A percentile compares a stretch with the other conserved stretches of the same genome.
Conservation (phyloP, 495 filamentous ascomycete genomes). For the Podospora conica region DNA sequence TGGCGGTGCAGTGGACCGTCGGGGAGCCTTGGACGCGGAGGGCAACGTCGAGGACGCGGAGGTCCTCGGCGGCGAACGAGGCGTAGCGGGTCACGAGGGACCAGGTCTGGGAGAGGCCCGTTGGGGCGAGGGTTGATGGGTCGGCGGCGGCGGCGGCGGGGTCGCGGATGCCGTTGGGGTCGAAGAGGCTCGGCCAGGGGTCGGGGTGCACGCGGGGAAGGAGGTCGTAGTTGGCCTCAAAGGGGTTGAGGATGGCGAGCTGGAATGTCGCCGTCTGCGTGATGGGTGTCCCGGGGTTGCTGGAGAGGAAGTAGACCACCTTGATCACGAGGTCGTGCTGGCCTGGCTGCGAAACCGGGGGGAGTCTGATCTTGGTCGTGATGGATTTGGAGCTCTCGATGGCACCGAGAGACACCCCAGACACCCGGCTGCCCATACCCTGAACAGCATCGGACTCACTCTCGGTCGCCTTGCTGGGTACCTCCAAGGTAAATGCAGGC, state of each 20-base stretch:
- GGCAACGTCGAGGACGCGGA: constrained; percentile 60
- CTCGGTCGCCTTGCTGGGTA: constrained; percentile 28
- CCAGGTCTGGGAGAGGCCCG: constrained; percentile 78
- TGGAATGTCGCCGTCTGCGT: constrained; percentile 60
- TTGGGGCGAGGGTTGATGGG: constrained; percentile 13
- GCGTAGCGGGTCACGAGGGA: constrained; percentile 62
- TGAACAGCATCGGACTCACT: constrained; percentile 15
- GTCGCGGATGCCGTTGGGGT: constrained; percentile 37
- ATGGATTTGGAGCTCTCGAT: constrained; percentile 48
- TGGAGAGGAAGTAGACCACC: constrained; percentile 67
- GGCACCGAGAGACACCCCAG: constrained; percentile 30
- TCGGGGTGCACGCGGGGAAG: constrained; percentile 67
- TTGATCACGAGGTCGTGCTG: constrained; percentile 66
- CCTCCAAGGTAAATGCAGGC: constrained; percentile 42
- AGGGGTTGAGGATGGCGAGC: constrained; percentile 69
- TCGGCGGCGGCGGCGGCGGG: constrained; percentile 2
- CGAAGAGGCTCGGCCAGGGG: constrained; percentile 83
- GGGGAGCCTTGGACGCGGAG: constrained; percentile 49
- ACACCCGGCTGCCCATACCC: constrained; percentile 31
- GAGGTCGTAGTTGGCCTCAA: constrained; percentile 84
- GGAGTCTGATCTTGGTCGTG: constrained; percentile 39
- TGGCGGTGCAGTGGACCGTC: constrained; percentile 34
- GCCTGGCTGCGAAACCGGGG: constrained; percentile 45
- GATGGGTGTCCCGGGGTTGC: constrained; percentile 79
- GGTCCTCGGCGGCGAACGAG: constrained; percentile 65